Evolutionary conservation across 352 stramenopile genomes (phyloP), one percentile per base, ranked within the genome.

Genomic region (Aphanomyces euteiches): DNA sequence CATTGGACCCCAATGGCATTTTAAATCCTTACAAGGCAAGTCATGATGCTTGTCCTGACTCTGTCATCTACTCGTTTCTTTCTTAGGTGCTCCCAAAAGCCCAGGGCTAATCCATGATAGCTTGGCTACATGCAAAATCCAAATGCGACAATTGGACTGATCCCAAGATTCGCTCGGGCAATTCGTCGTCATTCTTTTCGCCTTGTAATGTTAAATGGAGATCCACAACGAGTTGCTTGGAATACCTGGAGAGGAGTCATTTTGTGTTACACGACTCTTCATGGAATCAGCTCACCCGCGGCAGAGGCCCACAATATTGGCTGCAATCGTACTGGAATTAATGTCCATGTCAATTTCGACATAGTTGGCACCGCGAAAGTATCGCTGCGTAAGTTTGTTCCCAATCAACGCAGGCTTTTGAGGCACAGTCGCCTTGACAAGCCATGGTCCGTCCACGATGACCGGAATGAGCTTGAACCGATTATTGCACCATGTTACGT

Each of bases 1-100:
- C 97, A 74, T 97, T 99, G 81, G 96, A 99, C 76, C 96, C 95
- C 3, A 84, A 95, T 70, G 84, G 88, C 41, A 99, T 99, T 71
- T 78, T 99, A 48, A 99, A 99, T 78, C 96, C 96, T 45, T 95
- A 96, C 76, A 99, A 99, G 77, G 89, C 97, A 36, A 73, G 97
- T 43, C 82, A 81, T 28, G 28, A 28, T 28, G 28, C 28, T 28
- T 28, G 28, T 28, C 28, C 28, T 28, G 28, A 28, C 28, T 28
- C 28, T 28, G 28, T 28, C 2, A 28, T 28, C 28, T 28, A 28
- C 28, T 28, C 2, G 28, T 28, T 28, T 28, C 28, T 28, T 28
- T 28, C 56, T 19, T 5, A 58, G 15, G 50, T 58, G 1, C 21
- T 58, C 21, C 21, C 21, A 21, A 37, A 7, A 28, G 28, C 28